Base-by-base conservation (phyloP, 306 rosid genomes). In the Cercis canadensis region DNA sequence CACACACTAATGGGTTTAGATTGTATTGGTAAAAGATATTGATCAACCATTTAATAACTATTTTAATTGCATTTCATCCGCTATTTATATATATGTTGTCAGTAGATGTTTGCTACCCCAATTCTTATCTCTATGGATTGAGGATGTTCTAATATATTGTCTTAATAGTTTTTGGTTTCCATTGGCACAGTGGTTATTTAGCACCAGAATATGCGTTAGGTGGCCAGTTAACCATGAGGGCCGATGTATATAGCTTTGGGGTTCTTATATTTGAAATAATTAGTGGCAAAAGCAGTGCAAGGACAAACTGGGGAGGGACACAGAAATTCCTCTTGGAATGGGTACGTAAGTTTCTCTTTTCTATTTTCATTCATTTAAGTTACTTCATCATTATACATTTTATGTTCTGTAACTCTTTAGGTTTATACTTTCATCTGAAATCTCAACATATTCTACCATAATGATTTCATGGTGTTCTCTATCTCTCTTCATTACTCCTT, bases 171-270 rank as follows among this genome's bases (percentile, higher is more conserved):
- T 19, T 80, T 72, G 62, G 57, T 74, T 68, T 79, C 54, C 15
- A 63, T 82, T 13, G 55, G 5, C 69, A 47, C 86, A 95, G 99
- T 11, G 99, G 99, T 52, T 95, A 95, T 81, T 84, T 95, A 67
- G 99, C 99, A 61, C 99, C 99, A 0, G 99, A 95, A 74, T 95
- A 95, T 86, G 97, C 96, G 43, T 45, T 95, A 72, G 97, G 96
- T 43, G 99, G 99, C 56, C 99, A 84, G 71, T 78, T 95, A 78
- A 95, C 99, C 34, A 43, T 73, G 87, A 95, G 83, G 75, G 99
- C 99, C 4, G 97, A 95, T 75, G 81, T 92, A 29, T 95, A 86
- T 80, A 95, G 99, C 61, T 95, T 91, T 62, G 99, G 99, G 14
- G 82, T 95, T 67, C 97, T 95, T 72, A 0, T 86, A 66, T 97